phyloP scores from a whole-genome alignment of 1,139 yeast genomes.

The Kluyveromyces marxianus region DNA sequence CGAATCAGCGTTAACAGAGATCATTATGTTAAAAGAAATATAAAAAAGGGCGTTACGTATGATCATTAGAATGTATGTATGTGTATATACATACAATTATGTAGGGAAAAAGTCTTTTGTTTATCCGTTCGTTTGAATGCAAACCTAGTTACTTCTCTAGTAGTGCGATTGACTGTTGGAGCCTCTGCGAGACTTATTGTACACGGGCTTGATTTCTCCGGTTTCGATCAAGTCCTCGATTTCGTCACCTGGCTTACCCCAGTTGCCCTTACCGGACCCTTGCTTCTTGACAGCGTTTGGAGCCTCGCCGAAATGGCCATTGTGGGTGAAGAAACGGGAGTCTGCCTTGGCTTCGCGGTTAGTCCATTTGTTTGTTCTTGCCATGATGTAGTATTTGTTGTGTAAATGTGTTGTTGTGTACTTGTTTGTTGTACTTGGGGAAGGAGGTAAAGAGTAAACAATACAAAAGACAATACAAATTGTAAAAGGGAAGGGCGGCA shows the following conservation, averaged over 20 bases:
- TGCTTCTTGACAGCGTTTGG: slow-evolving; percentile 75
- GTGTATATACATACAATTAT: background rate
- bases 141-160: background rate
- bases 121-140: background rate
- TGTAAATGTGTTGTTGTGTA: background rate
- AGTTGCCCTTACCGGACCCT: slow-evolving; percentile 77
- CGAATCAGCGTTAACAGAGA: slow-evolving; percentile 27
- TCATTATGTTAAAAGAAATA: slow-evolving; percentile 30
- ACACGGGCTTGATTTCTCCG: slow-evolving; percentile 37
- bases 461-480: background rate
- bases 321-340: slow-evolving; percentile 70
- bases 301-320: slow-evolving; percentile 56
- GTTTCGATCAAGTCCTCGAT: slow-evolving; percentile 40
- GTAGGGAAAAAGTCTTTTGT: background rate
- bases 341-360: slow-evolving; percentile 51
- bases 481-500: background rate
- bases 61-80: background rate
- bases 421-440: background rate
- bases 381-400: slow-evolving; percentile 38
- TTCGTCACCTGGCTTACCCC: slow-evolving; percentile 71
- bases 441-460: background rate
- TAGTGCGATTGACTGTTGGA: slow-evolving; percentile 31
- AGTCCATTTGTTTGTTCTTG: slow-evolving; percentile 81
- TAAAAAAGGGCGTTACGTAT: slow-evolving; percentile 26
- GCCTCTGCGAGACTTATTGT: slow-evolving; percentile 39